Base-by-base conservation (phyloP, 495 filamentous ascomycete species). In the Talaromyces proteolyticus region DNA sequence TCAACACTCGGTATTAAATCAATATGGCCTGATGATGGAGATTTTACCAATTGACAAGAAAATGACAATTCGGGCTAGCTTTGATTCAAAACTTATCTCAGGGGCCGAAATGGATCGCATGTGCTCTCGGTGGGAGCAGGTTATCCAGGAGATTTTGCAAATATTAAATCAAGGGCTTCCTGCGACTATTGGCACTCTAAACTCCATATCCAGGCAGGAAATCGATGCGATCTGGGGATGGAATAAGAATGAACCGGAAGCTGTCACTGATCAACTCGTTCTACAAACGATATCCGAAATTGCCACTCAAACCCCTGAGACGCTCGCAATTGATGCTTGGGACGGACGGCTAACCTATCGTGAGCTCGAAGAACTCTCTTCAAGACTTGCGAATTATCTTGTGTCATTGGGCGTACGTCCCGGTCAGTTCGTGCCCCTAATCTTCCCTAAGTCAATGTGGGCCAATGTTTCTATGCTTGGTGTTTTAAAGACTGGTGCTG, bases 401-500 rank as follows among this genome's bases (percentile, higher is more conserved):
- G 48, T 59, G 1, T 63, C 59, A 18, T 67, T 75, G 7, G 79
- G 80, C 17, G 66, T 83, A 38, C 60, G 57, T 2, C 45, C 16
- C 21, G 20, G 38, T 14, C 7, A 12, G 6, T 49, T 49, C 16
- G 37, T 49, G 17, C 47, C 47, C 8, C 36, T 49, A 6, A 5
- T 38, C 4, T 49, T 49, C 36, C 34, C 21, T 7, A 49, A 49
- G 21, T 49, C 47, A 18, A 10, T 25, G 18, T 76, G 67, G 64
- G 62, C 66, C 16, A 63, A 70, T 24, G 62, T 78, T 18, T 59
- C 65, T 4, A 74, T 75, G 59, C 59, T 79, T 6, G 70, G 55
- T n/a, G 51, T 77, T 42, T 54, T 75, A 52, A 76, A 75, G 53
- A 62, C 66, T 3, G 74, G 74, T 12, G 71, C 58, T 16, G 72